Percentiles rank a stretch among this genome's conserved stretches.
Conservation (phyloP, 371 early-diverging fungal species). For the Mucor piriformis region DNA sequence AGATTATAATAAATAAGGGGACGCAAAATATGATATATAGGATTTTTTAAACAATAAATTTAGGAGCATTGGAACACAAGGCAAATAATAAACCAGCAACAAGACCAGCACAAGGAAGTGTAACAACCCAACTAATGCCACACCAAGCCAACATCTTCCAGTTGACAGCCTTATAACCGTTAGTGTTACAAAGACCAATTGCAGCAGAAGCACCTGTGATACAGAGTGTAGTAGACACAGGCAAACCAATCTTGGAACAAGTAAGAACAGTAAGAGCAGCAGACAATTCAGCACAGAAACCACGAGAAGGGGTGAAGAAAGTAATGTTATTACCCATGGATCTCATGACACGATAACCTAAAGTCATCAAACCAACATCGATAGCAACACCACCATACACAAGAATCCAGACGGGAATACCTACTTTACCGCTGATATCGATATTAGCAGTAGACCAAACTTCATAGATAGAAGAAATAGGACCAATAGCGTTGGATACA, state of each 20-base stretch:
- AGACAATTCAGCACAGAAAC: constrained; percentile 84
- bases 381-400: constrained; percentile 82
- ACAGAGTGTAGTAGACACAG: constrained; percentile 90
- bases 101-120: constrained; percentile 77
- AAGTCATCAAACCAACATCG: constrained; percentile 76
- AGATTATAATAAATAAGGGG: neutral
- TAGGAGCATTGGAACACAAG: constrained; percentile 61
- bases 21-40: no score
- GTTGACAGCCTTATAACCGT: constrained; percentile 66
- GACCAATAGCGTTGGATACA: constrained; percentile 89
- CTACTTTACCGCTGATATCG: constrained; percentile 52
- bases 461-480: constrained; percentile 66
- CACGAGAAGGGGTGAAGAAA: constrained; percentile 83
- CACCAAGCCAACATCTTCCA: constrained; percentile 79
- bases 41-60: neutral
- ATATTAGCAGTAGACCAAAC: constrained; percentile 69
- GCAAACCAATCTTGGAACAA: constrained; percentile 79
- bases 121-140: constrained; percentile 79
- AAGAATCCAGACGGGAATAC: constrained; percentile 78
- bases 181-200: constrained; percentile 82
- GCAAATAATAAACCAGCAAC: constrained; percentile 73
- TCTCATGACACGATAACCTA: constrained; percentile 76
- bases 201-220: constrained; percentile 85
- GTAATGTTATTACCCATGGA: constrained; percentile 85
- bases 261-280: constrained; percentile 87